Evolutionary conservation across 129 eudicot species (phyloP).

Genomic region (Ambrosia artemisiifolia): DNA sequence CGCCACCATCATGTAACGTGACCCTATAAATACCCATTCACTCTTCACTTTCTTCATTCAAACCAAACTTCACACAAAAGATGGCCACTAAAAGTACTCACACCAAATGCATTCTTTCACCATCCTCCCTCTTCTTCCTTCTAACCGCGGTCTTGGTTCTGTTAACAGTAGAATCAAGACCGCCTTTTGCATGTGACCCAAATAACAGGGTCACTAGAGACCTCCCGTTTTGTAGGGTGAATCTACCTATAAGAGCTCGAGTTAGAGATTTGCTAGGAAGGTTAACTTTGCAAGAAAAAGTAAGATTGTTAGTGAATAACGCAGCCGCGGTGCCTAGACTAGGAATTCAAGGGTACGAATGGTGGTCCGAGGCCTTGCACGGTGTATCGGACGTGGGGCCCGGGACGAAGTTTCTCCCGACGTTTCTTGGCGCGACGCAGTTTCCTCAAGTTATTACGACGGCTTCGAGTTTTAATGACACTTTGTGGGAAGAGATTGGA

Average conservation of each 20-base stretch:
- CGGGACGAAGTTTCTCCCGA: conserved; percentile 65
- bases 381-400: conserved; percentile 89
- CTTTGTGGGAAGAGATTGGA: conserved; percentile 89
- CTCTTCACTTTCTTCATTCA: conserved; percentile 27
- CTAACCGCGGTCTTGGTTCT: conserved; percentile 7
- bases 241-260: conserved; percentile 49
- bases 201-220: conserved; percentile 36
- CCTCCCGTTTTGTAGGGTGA: conserved; percentile 57
- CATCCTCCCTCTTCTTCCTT: conserved; percentile 24
- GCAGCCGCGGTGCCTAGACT: conserved; percentile 73
- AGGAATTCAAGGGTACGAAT: conserved; percentile 82
- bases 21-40: conserved; percentile 36
- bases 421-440: conserved; percentile 80
- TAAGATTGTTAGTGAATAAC: conserved; percentile 62
- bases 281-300: conserved; percentile 67
- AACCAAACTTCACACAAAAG: conserved; percentile 29
- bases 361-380: conserved; percentile 99
- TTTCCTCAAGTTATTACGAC: conserved; percentile 91
- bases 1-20: conserved; percentile 23
- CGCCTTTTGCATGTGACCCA: conserved; percentile 85
- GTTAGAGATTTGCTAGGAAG: conserved; percentile 74
- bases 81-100: conserved; percentile 25
- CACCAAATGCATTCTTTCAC: conserved; percentile 31
- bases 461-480: conserved; percentile 74
- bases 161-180: conserved; percentile 41